phyloP scores from a whole-genome alignment of 1,139 yeast species.

The Blastobotrys indianensis region DNA sequence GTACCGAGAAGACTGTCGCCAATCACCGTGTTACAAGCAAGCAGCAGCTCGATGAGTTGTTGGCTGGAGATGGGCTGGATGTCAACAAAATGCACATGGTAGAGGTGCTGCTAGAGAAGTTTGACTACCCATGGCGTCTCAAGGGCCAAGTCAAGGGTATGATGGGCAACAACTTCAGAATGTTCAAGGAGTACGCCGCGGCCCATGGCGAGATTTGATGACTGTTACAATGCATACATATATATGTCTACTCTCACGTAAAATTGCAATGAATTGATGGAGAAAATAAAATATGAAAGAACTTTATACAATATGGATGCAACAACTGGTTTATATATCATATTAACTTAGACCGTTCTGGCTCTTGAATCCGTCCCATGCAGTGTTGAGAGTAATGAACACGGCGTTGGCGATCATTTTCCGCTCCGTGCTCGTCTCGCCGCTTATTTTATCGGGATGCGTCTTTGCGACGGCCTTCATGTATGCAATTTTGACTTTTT shows the following conservation, averaged over 20 bases:
- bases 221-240: not conserved
- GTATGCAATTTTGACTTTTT: constrained; percentile 78
- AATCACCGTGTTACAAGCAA: constrained; percentile 20
- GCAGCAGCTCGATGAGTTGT: constrained; percentile 35
- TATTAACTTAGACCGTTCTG: constrained; percentile 42
- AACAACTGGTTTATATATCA: not conserved
- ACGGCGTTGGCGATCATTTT: constrained; percentile 84
- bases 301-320: not conserved
- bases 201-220: constrained; percentile 17
- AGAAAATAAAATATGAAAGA: too few relatives aligned
- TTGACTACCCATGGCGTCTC: constrained; percentile 60
- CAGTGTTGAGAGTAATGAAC: constrained; percentile 72
- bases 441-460: constrained; percentile 84
- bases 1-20: constrained; percentile 37
- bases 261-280: too few relatives aligned
- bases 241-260: not conserved
- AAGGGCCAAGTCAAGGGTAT: constrained; percentile 25
- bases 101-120: constrained; percentile 52
- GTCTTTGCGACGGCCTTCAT: constrained; percentile 91
- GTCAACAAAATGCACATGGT: constrained; percentile 42
- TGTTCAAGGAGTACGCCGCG: constrained; percentile 24
- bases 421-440: constrained; percentile 53
- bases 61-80: constrained; percentile 32
- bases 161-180: constrained; percentile 23
- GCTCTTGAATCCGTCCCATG: constrained; percentile 83